A percentile compares a stretch with the other conserved stretches of the same genome.
phyloP scores from a whole-genome alignment of 2,329 filamentous ascomycete species.

The Fusarium temperatum region DNA sequence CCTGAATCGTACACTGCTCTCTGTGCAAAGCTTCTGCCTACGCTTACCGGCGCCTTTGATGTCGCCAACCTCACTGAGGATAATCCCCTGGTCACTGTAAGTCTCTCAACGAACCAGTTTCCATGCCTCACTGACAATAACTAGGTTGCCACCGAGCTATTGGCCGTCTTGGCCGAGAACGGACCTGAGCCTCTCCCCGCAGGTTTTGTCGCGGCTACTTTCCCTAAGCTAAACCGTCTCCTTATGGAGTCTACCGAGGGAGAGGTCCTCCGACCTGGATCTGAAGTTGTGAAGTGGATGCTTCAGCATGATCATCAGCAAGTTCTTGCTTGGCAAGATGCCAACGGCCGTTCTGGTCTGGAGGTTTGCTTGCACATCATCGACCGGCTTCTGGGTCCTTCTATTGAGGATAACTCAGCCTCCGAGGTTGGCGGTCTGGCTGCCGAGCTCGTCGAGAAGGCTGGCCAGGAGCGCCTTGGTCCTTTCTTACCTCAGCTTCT shows the following conservation, averaged over 20 bases:
- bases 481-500: constrained; percentile 90
- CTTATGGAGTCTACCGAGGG: constrained; percentile 87
- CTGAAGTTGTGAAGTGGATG: constrained; percentile 87
- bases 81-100: constrained; percentile 79
- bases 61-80: constrained; percentile 87
- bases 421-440: constrained; percentile 96
- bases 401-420: constrained; percentile 90
- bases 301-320: constrained; percentile 90
- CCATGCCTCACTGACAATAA: constrained; percentile 29
- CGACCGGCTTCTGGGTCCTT: constrained; percentile 83
- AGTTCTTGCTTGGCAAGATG: constrained; percentile 86
- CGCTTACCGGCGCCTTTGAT: constrained; percentile 88
- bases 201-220: constrained; percentile 83
- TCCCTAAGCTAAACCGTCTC: constrained; percentile 87
- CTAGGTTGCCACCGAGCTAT: constrained; percentile 81
- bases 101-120: constrained; percentile 37
- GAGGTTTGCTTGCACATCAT: constrained; percentile 92
- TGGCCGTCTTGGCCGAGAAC: constrained; percentile 82
- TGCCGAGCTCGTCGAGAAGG: constrained; percentile 94
- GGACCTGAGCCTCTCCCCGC: constrained; percentile 85
- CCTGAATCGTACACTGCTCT: constrained; percentile 77
- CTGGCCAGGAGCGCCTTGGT: constrained; percentile 88
- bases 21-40: constrained; percentile 87
- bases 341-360: constrained; percentile 80
- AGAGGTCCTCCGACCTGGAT: constrained; percentile 86